These are phyloP conservation scores for Xylaria acuta DNA, from an alignment of 495 filamentous ascomycete species.

Conservation along the genomic window DNA sequence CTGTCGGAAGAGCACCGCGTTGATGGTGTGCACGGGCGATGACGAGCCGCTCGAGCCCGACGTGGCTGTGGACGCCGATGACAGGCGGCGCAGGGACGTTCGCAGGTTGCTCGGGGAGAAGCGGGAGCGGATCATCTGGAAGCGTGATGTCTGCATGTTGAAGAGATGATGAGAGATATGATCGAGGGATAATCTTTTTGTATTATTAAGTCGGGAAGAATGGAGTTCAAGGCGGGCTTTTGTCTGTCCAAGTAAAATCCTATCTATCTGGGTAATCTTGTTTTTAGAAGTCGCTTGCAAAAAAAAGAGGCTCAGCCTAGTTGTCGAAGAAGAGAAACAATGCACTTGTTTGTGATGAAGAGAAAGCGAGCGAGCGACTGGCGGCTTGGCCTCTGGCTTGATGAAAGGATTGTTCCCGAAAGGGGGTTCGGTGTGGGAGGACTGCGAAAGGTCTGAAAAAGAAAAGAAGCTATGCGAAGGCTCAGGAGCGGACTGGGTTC, in stretches of 20 bases:
- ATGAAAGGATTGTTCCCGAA: slow-evolving; percentile 25
- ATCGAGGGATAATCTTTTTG: neutral
- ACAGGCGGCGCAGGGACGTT: slow-evolving; percentile 57
- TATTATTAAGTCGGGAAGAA: neutral
- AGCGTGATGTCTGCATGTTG: slow-evolving; percentile 53
- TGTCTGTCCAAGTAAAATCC: neutral
- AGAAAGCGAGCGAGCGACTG: slow-evolving; percentile 36
- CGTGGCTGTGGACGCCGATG: slow-evolving; percentile 47
- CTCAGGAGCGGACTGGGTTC: neutral
- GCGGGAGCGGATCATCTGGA: slow-evolving; percentile 57
- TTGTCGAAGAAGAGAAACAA: slow-evolving; percentile 32
- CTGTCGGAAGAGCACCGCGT: slow-evolving; percentile 57
- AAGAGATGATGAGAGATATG: slow-evolving; percentile 6
- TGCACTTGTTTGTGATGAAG: slow-evolving; percentile 10
- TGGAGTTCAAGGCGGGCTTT: neutral
- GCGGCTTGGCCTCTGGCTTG: slow-evolving; percentile 29
- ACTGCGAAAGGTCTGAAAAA: slow-evolving; percentile 36
- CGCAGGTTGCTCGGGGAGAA: slow-evolving; percentile 54
- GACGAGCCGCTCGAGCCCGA: slow-evolving; percentile 47
- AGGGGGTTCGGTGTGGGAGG: slow-evolving; percentile 4
- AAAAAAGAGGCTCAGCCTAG: slow-evolving; percentile 46
- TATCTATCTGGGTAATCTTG: neutral
- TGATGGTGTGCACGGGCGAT: slow-evolving; percentile 51
- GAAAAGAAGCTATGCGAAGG: slow-evolving; percentile 13
- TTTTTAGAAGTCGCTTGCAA: neutral